phyloP scores from a whole-genome alignment of 768 basidiomycete species.

The Strobilomyces dryophilus region DNA sequence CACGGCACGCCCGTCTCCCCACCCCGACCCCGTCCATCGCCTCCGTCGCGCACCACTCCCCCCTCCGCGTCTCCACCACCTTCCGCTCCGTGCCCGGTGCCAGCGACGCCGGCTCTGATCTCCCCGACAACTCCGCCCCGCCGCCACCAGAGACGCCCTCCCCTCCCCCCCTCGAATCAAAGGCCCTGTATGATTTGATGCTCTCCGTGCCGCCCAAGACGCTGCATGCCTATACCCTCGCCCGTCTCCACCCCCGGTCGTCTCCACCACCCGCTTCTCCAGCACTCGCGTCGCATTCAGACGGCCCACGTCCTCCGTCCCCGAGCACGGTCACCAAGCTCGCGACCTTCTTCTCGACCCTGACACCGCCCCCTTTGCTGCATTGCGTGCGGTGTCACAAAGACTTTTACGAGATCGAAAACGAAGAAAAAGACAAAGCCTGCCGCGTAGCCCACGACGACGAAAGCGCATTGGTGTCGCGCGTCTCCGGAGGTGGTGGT shows the following conservation, averaged over 20 bases:
- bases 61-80: constrained; percentile 19
- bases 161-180: constrained; percentile 39
- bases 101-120: constrained; percentile 23
- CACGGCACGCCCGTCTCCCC: constrained; percentile 36
- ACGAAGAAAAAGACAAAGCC: constrained; percentile 52
- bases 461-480: constrained; percentile 72
- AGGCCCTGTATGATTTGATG: constrained; percentile 48
- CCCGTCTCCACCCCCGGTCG: constrained; percentile 36
- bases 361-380: constrained; percentile 61
- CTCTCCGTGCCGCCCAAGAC: constrained; percentile 61
- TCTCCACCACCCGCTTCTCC: constrained; percentile 8
- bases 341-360: constrained; percentile 54
- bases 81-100: constrained; percentile 11
- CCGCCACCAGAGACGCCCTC: constrained; percentile 29
- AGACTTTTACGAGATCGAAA: constrained; percentile 66
- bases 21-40: constrained; percentile 52
- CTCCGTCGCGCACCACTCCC: constrained; percentile 26
- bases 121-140: no score
- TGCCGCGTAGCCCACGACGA: constrained; percentile 76
- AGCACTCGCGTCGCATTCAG: constrained; percentile 9
- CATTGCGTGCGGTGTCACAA: constrained; percentile 79
- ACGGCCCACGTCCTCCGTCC: constrained; percentile 23
- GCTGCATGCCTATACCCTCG: constrained; percentile 57
- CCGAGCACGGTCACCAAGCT: constrained; percentile 43
- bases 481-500: constrained; percentile 39